Evolutionary conservation across 1,139 yeast species (phyloP).

Genomic region (Eremothecium gossypii): DNA sequence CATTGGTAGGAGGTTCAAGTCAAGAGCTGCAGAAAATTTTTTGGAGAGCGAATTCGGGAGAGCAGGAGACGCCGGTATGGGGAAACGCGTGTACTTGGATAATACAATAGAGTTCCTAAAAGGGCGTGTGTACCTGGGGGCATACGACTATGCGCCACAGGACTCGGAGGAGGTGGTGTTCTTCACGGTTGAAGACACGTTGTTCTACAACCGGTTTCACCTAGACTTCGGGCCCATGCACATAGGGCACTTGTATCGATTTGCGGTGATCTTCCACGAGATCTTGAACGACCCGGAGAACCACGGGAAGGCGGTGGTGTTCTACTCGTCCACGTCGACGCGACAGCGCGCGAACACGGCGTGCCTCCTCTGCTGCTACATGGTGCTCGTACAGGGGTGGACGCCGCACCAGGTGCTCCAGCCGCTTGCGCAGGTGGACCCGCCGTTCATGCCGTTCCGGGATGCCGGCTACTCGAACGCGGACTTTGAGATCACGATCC

Average conservation of each 20-base stretch:
- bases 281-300: constrained; percentile 77
- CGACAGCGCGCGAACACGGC: constrained; percentile 90
- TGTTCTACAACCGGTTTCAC: constrained; percentile 88
- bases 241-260: constrained; percentile 84
- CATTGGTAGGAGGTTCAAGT: too few species aligned
- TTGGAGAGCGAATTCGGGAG: too few species aligned
- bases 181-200: constrained; percentile 85
- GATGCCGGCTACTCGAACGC: constrained; percentile 97
- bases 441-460: constrained; percentile 89
- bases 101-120: constrained; percentile 30
- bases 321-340: constrained; percentile 75
- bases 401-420: constrained; percentile 96
- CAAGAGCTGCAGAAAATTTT: too few species aligned
- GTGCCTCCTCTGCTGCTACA: constrained; percentile 84
- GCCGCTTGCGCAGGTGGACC: constrained; percentile 85
- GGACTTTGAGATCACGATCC: constrained; percentile 86
- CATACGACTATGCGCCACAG: constrained; percentile 69
- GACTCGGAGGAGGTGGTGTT: constrained; percentile 71
- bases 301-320: constrained; percentile 81
- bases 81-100: constrained; percentile 26
- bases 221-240: constrained; percentile 94
- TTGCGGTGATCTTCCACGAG: constrained; percentile 90
- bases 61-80: constrained; percentile 12
- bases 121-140: constrained; percentile 86
- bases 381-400: constrained; percentile 94